A percentile compares a stretch with the other conserved stretches of the same genome.
Conservation (phyloP, 2,329 filamentous ascomycete species). For the Catunica adiposa region DNA sequence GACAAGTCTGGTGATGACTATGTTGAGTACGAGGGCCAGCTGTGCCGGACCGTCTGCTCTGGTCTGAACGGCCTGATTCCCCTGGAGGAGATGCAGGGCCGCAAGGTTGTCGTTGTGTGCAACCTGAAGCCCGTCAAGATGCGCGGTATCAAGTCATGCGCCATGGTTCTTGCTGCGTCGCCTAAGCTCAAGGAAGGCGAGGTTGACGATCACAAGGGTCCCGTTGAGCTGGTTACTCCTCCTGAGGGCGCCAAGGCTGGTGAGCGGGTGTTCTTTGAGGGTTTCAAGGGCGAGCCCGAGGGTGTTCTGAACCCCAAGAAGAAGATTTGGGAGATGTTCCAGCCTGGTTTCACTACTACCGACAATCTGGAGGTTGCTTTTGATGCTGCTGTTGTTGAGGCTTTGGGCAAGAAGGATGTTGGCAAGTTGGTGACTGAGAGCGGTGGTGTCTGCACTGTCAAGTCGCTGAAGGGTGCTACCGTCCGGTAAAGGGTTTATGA, state of each 20-base stretch:
- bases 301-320: slow-evolving; percentile 95
- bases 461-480: slow-evolving; percentile 60
- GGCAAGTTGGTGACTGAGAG: slow-evolving; percentile 58
- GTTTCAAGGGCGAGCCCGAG: slow-evolving; percentile 87
- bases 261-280: slow-evolving; percentile 82
- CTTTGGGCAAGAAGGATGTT: slow-evolving; percentile 52
- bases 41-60: slow-evolving; percentile 90
- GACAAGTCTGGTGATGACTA: slow-evolving; percentile 83
- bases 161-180: slow-evolving; percentile 93
- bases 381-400: slow-evolving; percentile 60
- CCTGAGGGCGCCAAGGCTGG: slow-evolving; percentile 66
- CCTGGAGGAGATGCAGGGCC: slow-evolving; percentile 88
- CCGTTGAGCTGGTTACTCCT: slow-evolving; percentile 80
- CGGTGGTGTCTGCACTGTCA: slow-evolving; percentile 69
- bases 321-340: slow-evolving; percentile 96
- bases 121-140: slow-evolving; percentile 99
- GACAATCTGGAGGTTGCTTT: slow-evolving; percentile 69
- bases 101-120: slow-evolving; percentile 88
- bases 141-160: slow-evolving; percentile 61
- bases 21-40: slow-evolving; percentile 74
- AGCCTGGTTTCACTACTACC: slow-evolving; percentile 89
- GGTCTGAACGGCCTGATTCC: slow-evolving; percentile 87
- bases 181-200: slow-evolving; percentile 70
- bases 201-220: slow-evolving; percentile 68
- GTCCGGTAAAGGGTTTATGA: slow-evolving; percentile 46